Percentiles rank a stretch among this genome's conserved stretches.
Evolutionary conservation across 352 stramenopile genomes (phyloP).

Genomic region (Globisporangium abappressorium): DNA sequence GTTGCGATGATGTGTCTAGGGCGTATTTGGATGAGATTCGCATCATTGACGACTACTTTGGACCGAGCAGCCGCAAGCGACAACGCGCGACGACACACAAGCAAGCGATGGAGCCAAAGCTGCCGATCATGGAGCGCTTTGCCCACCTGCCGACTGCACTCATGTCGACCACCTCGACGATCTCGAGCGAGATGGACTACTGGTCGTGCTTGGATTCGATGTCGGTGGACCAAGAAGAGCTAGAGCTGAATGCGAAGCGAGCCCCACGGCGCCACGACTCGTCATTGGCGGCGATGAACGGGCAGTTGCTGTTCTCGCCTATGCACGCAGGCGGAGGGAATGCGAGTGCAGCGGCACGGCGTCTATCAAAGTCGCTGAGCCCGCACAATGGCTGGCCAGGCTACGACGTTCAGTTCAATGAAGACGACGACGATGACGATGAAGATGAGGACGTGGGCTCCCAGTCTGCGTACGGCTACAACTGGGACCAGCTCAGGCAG

Average conservation of each 20-base stretch:
- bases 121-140: conserved; percentile 16
- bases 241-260: conserved; percentile 9
- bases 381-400: conserved; percentile 14
- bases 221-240: conserved; percentile 19
- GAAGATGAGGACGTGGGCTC: conserved; percentile 11
- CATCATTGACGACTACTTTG: conserved; percentile 66
- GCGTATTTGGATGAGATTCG: conserved; percentile 46
- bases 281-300: conserved; percentile 10
- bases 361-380: conserved; percentile 11
- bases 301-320: conserved; percentile 21
- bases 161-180: conserved; percentile 23
- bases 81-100: background rate
- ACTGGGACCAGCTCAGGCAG: conserved; percentile 7
- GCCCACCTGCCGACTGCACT: conserved; percentile 16
- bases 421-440: conserved; percentile 13
- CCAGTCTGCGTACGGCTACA: conserved; percentile 15
- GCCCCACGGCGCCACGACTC: conserved; percentile 12
- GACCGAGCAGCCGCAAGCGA: conserved; percentile 8
- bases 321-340: conserved; percentile 4
- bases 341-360: background rate
- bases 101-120: conserved; percentile 1
- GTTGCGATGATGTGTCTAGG: conserved; percentile 8
- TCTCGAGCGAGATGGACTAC: conserved; percentile 47
- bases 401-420: conserved; percentile 1
- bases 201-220: conserved; percentile 31